A percentile compares a stretch with the other conserved stretches of the same genome.
Conservation (phyloP, 106 monocot species). For the Posidonia australis region DNA sequence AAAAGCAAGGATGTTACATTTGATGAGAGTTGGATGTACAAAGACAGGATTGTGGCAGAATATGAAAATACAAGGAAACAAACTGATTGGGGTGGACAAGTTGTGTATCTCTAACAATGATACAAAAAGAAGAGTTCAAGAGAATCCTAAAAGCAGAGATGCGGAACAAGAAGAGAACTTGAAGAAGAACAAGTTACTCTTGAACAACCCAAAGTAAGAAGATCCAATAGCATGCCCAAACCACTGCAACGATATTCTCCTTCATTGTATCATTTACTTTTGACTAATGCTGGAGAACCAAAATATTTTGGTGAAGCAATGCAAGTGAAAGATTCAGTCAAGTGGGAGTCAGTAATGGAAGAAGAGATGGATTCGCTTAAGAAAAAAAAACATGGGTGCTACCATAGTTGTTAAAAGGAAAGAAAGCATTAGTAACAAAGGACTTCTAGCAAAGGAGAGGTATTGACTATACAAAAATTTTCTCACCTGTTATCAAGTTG, state of each 20-base stretch:
- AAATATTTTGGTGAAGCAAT: not conserved
- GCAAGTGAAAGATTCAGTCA: not conserved
- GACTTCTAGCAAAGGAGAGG: not conserved
- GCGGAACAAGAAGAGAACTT: not conserved
- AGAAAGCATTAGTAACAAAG: not conserved
- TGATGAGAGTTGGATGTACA: not conserved
- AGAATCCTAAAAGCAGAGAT: not conserved
- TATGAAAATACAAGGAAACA: not conserved
- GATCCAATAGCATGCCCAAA: not conserved
- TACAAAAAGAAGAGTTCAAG: not conserved
- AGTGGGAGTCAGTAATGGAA: not conserved
- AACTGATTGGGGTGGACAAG: not conserved
- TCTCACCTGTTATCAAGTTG: not conserved
- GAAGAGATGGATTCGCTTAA: not conserved
- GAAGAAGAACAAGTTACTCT: not conserved
- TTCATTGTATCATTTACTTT: not conserved
- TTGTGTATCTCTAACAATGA: not conserved
- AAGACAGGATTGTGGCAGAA: not conserved
- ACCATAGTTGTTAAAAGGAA: not conserved
- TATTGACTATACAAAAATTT: not conserved
- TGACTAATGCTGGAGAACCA: not conserved
- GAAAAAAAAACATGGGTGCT: not conserved
- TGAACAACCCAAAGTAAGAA: not conserved
- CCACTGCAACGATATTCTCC: not conserved
- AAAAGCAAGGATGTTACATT: not conserved